These are phyloP conservation scores for Cercospora janseana DNA, from an alignment of 2,329 filamentous ascomycete species.

Conservation along the genomic window DNA sequence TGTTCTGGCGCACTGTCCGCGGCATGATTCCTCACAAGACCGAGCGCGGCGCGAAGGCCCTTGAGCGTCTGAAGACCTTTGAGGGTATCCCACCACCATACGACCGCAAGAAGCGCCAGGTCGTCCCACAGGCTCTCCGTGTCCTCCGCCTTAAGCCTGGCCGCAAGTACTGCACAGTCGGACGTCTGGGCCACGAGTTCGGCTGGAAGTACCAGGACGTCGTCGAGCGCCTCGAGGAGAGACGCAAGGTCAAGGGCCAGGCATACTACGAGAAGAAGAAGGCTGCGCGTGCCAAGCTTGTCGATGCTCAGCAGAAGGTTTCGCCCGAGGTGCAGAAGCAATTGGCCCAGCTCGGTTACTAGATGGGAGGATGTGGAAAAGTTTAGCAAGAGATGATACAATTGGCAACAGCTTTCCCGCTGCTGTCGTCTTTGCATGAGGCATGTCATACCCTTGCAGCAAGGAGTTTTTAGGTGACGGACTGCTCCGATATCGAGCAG, in stretches of 20 bases:
- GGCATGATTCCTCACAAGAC: conserved; percentile 99
- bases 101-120: conserved; percentile 99
- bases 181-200: conserved; percentile 96
- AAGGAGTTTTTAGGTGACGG: no score
- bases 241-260: conserved; percentile 97
- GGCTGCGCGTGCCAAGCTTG: conserved; percentile 83
- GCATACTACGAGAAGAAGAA: conserved; percentile 99
- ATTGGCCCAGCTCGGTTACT: conserved; percentile 90
- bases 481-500: conserved; percentile 1
- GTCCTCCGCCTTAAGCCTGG: conserved; percentile 96
- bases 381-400: conserved; percentile 10
- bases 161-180: conserved; percentile 99
- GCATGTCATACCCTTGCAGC: conserved; percentile 10
- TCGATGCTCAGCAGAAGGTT: conserved; percentile 89
- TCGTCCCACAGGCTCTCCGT: conserved; percentile 96
- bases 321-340: conserved; percentile 81
- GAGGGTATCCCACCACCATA: conserved; percentile 98
- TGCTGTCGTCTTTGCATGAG: conserved; percentile 16
- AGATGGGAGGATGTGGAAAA: conserved; percentile 43
- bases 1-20: conserved; percentile 99
- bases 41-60: conserved; percentile 88
- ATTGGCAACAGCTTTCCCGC: conserved; percentile 1
- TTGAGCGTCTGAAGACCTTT: conserved; percentile 99
- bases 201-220: conserved; percentile 99
- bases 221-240: conserved; percentile 96